Evolutionary conservation across 305 asterid genomes (phyloP), one percentile per base, ranked within the genome.

Genomic region (Fraxinus sp.): DNA sequence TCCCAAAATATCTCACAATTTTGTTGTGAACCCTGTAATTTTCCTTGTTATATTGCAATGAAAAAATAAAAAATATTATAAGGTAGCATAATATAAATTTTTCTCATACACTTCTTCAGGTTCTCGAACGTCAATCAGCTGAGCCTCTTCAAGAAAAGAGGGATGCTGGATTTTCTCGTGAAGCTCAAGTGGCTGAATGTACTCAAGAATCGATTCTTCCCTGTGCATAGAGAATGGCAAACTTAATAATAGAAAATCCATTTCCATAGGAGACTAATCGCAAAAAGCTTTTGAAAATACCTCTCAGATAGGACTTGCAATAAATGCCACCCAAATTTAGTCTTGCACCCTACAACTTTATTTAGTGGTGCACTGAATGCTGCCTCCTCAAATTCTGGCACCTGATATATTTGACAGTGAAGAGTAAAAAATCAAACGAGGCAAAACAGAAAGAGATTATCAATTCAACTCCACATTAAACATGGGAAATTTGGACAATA

Each of bases 251-350:
- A 70, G 59, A 64, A 88, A 1, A 78, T 75, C 76, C 77, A 55
- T 13, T 64, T 74, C 79, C 71, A 33, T 80, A 77, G 20, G 39
- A 77, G 71, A 81, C 76, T 74, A 66, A 75, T 32, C 18, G 82
- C 26, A 85, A 77, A 41, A 39, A 24, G 22, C 70, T 78, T 68
- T 35, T 44, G 74, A 64, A 78, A 74, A 71, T 86, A 94, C 99
- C 99, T 95, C 90, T 94, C 99, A 22, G 99, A 94, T 77, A 95
- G 86, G 78, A 92, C 97, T 90, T 95, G 99, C 93, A 95, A 83
- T 22, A 95, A 83, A 86, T 95, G 99, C 98, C 99, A 95, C 73
- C 99, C 99, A 64, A 94, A 94, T 82, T 93, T 86, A 62, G 98
- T 95, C 85, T 94, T 95, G 88, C 98, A 95, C 88, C 87, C 87